These are phyloP conservation scores for Arxiozyma telluris DNA, from an alignment of 1,139 yeast species.

Conservation along the genomic window DNA sequence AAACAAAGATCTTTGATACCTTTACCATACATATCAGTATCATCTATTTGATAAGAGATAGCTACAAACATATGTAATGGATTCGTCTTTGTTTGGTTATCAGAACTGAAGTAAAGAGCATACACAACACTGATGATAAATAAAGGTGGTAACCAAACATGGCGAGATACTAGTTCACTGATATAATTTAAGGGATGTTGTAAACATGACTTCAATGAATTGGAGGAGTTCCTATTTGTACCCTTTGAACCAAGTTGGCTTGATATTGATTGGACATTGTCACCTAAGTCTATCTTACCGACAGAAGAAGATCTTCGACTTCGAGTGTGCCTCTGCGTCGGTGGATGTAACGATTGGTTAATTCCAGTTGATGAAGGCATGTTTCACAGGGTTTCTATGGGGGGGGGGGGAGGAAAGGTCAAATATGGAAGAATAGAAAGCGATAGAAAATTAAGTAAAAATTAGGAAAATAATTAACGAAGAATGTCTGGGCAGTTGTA, in stretches of 20 bases:
- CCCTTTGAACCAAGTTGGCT: constrained; percentile 19
- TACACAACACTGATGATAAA: constrained; percentile 37
- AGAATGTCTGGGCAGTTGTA: not conserved
- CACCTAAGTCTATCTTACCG: constrained; percentile 29
- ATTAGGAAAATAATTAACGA: no score
- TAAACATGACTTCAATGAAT: constrained; percentile 30
- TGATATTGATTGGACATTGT: constrained; percentile 19
- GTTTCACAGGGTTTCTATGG: not conserved
- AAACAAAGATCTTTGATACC: constrained; percentile 78
- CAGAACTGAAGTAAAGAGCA: constrained; percentile 40
- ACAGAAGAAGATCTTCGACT: constrained; percentile 29
- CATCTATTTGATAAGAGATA: constrained; percentile 54
- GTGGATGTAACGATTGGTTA: not conserved
- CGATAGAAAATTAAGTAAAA: not conserved
- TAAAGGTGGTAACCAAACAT: constrained; percentile 74
- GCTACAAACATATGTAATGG: constrained; percentile 56
- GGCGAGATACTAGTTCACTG: constrained; percentile 55
- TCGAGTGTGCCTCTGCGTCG: constrained; percentile 1
- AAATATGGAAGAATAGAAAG: no score
- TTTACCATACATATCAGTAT: constrained; percentile 55
- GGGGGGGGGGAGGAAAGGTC: not conserved
- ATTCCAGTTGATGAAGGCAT: not conserved
- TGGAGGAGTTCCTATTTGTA: constrained; percentile 6
- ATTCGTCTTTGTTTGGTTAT: constrained; percentile 48
- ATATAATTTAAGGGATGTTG: not conserved